phyloP scores from a whole-genome alignment of 2,329 filamentous ascomycete species.

The Didymella arachidicola region DNA sequence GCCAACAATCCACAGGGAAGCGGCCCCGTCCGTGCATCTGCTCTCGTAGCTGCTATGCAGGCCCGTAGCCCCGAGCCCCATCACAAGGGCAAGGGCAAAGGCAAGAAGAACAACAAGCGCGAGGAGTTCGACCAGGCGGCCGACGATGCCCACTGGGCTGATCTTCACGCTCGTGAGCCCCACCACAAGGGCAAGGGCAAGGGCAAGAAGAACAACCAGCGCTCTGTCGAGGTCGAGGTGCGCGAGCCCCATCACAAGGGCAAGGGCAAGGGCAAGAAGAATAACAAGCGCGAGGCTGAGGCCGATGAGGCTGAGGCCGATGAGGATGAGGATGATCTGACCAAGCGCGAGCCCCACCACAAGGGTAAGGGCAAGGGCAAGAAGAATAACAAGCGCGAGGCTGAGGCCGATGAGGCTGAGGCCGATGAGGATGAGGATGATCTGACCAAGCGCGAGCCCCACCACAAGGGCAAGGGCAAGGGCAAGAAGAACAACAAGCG shows the following conservation, averaged over 20 bases:
- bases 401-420: neutral
- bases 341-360: constrained; percentile 14
- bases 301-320: neutral
- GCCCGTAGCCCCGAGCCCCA: constrained; percentile 26
- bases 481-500: neutral
- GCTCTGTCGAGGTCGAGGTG: constrained; percentile 1
- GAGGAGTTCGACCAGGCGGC: constrained; percentile 20
- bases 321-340: neutral
- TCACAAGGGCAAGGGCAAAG: constrained; percentile 21
- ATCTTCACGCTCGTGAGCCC: constrained; percentile 20
- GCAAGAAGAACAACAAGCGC: constrained; percentile 4
- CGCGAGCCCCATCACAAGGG: constrained; percentile 27
- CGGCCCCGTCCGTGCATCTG: constrained; percentile 29
- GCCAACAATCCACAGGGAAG: constrained; percentile 34
- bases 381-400: constrained; percentile 8
- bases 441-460: constrained; percentile 14
- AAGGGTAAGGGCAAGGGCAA: constrained; percentile 22
- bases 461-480: constrained; percentile 25
- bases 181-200: constrained; percentile 32
- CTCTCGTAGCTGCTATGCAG: constrained; percentile 35
- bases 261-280: constrained; percentile 23
- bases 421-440: neutral
- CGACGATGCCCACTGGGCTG: constrained; percentile 20
- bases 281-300: neutral
- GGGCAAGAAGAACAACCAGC: constrained; percentile 9